Evolutionary conservation across 140 eudicot species (phyloP).

Genomic region (Ambrosia hybrid): DNA sequence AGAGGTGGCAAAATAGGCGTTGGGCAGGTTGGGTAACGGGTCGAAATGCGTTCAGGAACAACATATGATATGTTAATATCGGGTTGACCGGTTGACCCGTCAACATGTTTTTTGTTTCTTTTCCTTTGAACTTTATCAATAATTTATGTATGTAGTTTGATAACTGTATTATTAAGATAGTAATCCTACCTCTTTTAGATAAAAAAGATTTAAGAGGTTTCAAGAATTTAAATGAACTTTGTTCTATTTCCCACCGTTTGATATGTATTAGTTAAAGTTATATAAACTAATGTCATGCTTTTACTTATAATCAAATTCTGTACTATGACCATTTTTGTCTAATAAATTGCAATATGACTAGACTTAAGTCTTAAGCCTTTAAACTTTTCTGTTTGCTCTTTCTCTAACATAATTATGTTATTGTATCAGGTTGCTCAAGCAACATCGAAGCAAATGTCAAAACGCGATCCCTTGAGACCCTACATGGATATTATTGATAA

Average conservation of each 20-base stretch:
- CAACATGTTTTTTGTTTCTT: too few species aligned
- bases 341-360: neutral
- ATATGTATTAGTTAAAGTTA: neutral
- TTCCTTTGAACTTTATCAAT: too few species aligned
- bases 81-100: too few species aligned
- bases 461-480: conserved; percentile 89
- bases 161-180: too few species aligned
- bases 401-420: conserved; percentile 16
- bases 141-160: too few species aligned
- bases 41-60: too few species aligned
- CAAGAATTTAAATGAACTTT: too few species aligned
- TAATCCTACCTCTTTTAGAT: too few species aligned
- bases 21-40: too few species aligned
- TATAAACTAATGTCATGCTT: neutral
- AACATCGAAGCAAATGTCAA: conserved; percentile 91
- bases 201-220: too few species aligned
- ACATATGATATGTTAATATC: too few species aligned
- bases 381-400: conserved; percentile 17
- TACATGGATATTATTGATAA: conserved; percentile 79
- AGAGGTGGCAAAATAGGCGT: neutral
- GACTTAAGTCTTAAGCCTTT: neutral
- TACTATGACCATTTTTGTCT: neutral
- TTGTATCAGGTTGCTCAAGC: conserved; percentile 86
- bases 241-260: too few species aligned
- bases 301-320: conserved; percentile 6